Conservation (phyloP, 83 land plant species). For the Picea abies region DNA sequence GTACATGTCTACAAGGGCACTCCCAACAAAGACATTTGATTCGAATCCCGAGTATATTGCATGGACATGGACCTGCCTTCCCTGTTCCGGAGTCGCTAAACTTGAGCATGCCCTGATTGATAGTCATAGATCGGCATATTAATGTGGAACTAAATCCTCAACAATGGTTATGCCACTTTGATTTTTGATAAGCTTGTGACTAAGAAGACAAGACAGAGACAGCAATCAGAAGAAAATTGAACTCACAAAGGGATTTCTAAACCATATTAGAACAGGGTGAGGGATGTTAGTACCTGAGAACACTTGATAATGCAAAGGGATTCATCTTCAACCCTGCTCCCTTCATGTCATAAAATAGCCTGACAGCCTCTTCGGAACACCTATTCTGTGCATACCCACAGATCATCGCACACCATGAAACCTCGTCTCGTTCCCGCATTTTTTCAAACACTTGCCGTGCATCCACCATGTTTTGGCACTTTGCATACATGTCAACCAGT, state of each 20-base stretch:
- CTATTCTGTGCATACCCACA: background rate
- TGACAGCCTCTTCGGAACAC: background rate
- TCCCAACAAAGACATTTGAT: background rate
- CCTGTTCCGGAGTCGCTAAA: slow-evolving; percentile 4
- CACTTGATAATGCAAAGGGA: background rate
- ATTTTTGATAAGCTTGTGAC: too few relatives aligned
- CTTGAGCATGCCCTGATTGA: background rate
- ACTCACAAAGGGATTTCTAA: too few relatives aligned
- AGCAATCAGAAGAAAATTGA: background rate
- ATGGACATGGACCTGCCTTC: background rate
- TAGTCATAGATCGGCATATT: too few relatives aligned
- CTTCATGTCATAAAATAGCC: background rate
- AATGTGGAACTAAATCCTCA: too few relatives aligned
- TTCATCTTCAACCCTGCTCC: background rate
- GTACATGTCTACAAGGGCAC: slow-evolving; percentile 7
- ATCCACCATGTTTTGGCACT: background rate
- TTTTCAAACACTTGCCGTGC: background rate
- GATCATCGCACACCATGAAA: background rate
- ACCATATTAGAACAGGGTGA: too few relatives aligned
- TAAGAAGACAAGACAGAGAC: too few relatives aligned
- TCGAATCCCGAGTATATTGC: background rate
- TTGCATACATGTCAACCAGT: background rate
- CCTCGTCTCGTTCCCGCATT: background rate
- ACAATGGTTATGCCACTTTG: too few relatives aligned
- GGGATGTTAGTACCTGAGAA: background rate